Conservation (phyloP, 805 yeast species). For the Yamadazyma nakazawae region DNA sequence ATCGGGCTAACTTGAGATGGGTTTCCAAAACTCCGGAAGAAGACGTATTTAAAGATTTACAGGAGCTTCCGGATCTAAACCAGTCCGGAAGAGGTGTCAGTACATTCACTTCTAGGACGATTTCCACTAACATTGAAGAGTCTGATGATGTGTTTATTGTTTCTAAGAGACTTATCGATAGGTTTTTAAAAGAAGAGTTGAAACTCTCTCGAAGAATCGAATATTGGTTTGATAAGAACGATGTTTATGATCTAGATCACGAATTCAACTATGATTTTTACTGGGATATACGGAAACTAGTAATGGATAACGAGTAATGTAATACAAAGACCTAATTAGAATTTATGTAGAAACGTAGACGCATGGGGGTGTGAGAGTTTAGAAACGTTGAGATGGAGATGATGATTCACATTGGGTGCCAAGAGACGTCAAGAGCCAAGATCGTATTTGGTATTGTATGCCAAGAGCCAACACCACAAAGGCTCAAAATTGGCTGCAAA, state of each 20-base stretch:
- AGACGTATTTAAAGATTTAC: conserved; percentile 49
- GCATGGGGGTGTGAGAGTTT: too few species aligned
- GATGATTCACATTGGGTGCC: not conserved
- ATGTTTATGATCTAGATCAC: conserved; percentile 20
- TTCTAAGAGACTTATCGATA: conserved; percentile 25
- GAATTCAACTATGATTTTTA: conserved; percentile 26
- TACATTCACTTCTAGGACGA: conserved; percentile 35
- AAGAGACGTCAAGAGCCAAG: not conserved
- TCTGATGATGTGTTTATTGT: conserved; percentile 27
- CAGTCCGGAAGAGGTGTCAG: conserved; percentile 28
- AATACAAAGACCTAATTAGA: not conserved
- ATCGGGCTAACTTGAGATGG: conserved; percentile 57
- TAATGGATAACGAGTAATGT: conserved; percentile 27
- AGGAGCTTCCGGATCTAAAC: conserved; percentile 30
- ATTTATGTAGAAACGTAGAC: too few species aligned
- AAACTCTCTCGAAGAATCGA: conserved; percentile 31
- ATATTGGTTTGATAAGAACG: conserved; percentile 37
- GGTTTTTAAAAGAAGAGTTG: conserved; percentile 34
- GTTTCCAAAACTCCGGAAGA: conserved; percentile 44
- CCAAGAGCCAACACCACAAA: not conserved
- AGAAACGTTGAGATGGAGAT: too few species aligned
- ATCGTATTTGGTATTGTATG: not conserved
- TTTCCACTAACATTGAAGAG: conserved; percentile 25
- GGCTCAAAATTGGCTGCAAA: conserved; percentile 1
- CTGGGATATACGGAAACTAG: conserved; percentile 45